These are phyloP conservation scores for Hura crepitans DNA, from an alignment of 441 rosid species.

Conservation along the genomic window DNA sequence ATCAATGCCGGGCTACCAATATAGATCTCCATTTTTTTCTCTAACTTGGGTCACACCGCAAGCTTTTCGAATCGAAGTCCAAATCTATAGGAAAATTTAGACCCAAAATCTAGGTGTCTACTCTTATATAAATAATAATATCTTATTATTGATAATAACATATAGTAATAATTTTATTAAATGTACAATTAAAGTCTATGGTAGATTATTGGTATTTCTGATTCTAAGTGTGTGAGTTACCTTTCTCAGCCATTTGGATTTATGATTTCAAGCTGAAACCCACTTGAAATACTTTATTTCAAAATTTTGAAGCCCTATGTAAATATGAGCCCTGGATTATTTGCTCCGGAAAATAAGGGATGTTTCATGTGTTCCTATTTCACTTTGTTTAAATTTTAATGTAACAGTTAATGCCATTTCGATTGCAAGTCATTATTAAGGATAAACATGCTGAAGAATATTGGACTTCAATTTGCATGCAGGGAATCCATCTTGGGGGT, in stretches of 20 bases:
- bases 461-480: constrained; percentile 73
- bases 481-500: constrained; percentile 95
- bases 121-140: neutral
- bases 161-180: neutral
- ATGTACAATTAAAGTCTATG: neutral
- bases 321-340: neutral
- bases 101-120: no score
- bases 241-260: neutral
- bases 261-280: constrained; percentile 4
- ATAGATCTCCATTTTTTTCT: no score
- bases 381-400: neutral
- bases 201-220: neutral
- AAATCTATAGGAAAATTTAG: no score
- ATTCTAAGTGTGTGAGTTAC: neutral
- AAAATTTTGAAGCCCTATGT: neutral
- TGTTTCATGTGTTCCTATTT: neutral
- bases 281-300: constrained; percentile 1
- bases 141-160: constrained; percentile 6
- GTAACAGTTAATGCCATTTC: constrained; percentile 1
- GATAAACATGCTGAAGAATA: constrained; percentile 32
- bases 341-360: neutral
- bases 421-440: constrained; percentile 17
- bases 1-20: no score
- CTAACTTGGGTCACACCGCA: no score
- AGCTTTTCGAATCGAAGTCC: no score